Evolutionary conservation across 2,329 filamentous ascomycete species (phyloP), one percentile per base, ranked within the genome.

Genomic region (Lasiodiplodia hormozganensis): DNA sequence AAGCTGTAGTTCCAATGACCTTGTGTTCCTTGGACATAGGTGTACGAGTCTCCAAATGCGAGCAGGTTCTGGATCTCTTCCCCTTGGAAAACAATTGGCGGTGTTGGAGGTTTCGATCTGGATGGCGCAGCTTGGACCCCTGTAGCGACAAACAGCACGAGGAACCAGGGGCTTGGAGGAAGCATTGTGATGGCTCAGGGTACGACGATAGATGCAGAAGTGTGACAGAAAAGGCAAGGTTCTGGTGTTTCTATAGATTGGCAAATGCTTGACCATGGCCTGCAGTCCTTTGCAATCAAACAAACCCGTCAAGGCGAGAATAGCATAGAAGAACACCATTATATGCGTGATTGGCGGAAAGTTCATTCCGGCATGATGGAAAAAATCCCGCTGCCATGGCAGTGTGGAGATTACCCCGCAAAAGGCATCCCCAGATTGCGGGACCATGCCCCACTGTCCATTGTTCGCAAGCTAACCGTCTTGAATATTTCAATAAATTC

Each of bases 1-100:
- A 86, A 88, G 67, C 82, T 85, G 71, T 79, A 86, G 69, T 86
- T 84, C 65, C 82, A 76, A 38, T 77, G 81, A 3, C 85, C 85
- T n/a, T 80, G 74, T 0, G 82, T 84, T 11, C 86, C 86, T 77
- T 87, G 85, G 0, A 87, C 80, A 67, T 82, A 88, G 1, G 85
- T 85, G 71, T 85, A 85, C 0, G 82, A 85, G 68, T 86, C 83
- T 2, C 84, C 84, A 65, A 86, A 86, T 3, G 83, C 82, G 40
- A 85, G 53, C 16, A 67, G 25, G 23, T 58, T 38, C 25, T 67
- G 21, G 31, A 67, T 40, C 5, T 49, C 52, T 16, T 23, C 8
- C 2, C 65, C 53, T 12, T 51, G 38, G 40, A 67, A 58, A 28
- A 57, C 10, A 1, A 67, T 4, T 5, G 65, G 16, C 5, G n/a